These are phyloP conservation scores for Cryptosporidium muris DNA, from an alignment of 169 alveolate species.

Conservation along the genomic window DNA sequence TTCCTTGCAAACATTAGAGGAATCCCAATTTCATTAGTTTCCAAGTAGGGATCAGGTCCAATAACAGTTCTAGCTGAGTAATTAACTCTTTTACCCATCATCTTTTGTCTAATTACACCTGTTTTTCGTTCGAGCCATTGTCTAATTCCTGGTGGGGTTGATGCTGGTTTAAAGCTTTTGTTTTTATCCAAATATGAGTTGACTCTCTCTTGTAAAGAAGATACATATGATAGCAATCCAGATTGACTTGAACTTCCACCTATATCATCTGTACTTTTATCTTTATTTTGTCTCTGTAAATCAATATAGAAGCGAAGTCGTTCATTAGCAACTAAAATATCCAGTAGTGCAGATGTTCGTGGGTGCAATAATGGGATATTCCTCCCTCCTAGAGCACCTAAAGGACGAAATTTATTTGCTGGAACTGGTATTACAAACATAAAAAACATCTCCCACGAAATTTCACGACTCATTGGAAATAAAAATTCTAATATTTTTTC, in stretches of 20 bases:
- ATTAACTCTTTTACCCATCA: slow-evolving; percentile 99
- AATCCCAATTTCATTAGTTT: slow-evolving; percentile 95
- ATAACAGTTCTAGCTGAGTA: slow-evolving; percentile 98
- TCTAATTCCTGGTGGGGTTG: slow-evolving; percentile 88
- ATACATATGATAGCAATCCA: slow-evolving; percentile 48
- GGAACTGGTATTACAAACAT: slow-evolving; percentile 83
- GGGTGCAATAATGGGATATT: slow-evolving; percentile 76
- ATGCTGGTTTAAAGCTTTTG: slow-evolving; percentile 77
- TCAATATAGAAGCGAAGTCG: slow-evolving; percentile 36
- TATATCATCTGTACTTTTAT: slow-evolving; percentile 74
- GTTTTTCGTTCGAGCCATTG: slow-evolving; percentile 95
- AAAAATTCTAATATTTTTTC: slow-evolving; percentile 76
- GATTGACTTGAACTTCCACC: slow-evolving; percentile 72
- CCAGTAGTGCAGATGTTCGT: slow-evolving; percentile 77
- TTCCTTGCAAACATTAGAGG: slow-evolving; percentile 93
- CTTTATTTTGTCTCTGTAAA: slow-evolving; percentile 70
- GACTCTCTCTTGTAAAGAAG: slow-evolving; percentile 63
- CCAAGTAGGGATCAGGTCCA: slow-evolving; percentile 97
- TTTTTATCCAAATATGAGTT: slow-evolving; percentile 73
- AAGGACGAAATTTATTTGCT: slow-evolving; percentile 81
- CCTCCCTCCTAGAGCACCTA: slow-evolving; percentile 71
- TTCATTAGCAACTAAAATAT: slow-evolving; percentile 77
- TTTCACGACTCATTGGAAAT: slow-evolving; percentile 79
- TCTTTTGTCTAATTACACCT: slow-evolving; percentile 96
- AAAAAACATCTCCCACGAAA: slow-evolving; percentile 78